Conservation (phyloP, 371 early-diverging fungal species). For the Blyttiomyces sp. region DNA sequence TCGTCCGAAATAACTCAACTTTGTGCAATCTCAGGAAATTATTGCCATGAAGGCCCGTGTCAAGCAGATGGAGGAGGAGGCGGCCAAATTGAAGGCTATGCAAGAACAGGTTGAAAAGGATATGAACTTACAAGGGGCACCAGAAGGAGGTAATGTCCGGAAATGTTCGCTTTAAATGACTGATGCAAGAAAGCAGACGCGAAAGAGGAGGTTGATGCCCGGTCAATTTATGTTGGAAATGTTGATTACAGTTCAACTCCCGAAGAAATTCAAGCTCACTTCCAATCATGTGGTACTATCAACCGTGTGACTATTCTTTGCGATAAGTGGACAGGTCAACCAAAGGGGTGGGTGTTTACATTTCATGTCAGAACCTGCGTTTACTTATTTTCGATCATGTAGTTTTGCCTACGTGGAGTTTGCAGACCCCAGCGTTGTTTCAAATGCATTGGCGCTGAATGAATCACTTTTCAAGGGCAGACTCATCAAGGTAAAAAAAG, state of each 20-base stretch:
- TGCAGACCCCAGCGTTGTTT: conserved; percentile 79
- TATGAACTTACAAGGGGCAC: conserved; percentile 60
- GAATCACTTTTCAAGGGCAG: conserved; percentile 88
- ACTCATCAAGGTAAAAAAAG: conserved; percentile 69
- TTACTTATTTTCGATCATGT: neutral
- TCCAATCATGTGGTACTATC: conserved; percentile 94
- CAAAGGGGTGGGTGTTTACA: conserved; percentile 72
- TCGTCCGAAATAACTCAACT: too few species aligned
- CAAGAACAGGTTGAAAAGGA: conserved; percentile 86
- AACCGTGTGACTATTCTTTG: conserved; percentile 94
- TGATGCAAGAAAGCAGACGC: too few species aligned
- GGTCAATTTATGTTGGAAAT: conserved; percentile 94
- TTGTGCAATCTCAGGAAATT: conserved; percentile 35
- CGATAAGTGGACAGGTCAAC: conserved; percentile 93
- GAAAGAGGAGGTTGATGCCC: conserved; percentile 78
- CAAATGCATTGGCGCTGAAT: conserved; percentile 82
- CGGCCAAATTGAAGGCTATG: conserved; percentile 89
- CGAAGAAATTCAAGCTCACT: conserved; percentile 94
- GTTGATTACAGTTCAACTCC: conserved; percentile 95
- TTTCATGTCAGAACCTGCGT: neutral
- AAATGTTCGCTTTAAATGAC: neutral
- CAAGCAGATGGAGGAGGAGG: conserved; percentile 92
- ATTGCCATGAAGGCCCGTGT: conserved; percentile 78
- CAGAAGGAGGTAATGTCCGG: too few species aligned
- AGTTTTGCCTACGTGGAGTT: conserved; percentile 95